Conservation (phyloP, 2,329 filamentous ascomycete species). For the Pseudogymnoascus pannorum region DNA sequence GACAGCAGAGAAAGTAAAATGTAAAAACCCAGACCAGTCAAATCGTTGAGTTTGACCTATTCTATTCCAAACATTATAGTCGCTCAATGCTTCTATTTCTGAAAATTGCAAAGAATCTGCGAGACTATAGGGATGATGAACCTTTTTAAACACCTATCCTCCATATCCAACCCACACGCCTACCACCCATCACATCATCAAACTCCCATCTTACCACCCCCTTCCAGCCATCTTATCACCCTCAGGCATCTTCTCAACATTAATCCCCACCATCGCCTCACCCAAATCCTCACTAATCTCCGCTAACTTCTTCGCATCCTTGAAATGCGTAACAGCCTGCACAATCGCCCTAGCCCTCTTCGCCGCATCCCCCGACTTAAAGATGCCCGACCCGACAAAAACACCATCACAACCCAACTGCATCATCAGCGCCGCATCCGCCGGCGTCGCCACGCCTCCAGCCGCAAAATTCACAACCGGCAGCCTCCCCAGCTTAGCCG, state of each 20-base stretch:
- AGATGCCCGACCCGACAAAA: constrained; percentile 94
- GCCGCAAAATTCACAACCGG: constrained; percentile 98
- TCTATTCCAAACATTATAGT: constrained; percentile 4
- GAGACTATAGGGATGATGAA: not conserved
- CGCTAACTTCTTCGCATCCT: constrained; percentile 75
- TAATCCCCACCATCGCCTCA: constrained; percentile 98
- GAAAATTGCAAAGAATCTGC: constrained; percentile 1
- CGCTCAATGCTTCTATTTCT: not conserved
- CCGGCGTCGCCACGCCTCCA: constrained; percentile 97
- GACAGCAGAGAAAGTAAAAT: too few species aligned
- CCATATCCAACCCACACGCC: not conserved
- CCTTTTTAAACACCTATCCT: not conserved
- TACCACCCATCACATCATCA: not conserved
- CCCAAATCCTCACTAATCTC: constrained; percentile 82
- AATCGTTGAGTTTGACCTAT: not conserved
- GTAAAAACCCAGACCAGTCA: not conserved
- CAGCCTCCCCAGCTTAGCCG: constrained; percentile 76
- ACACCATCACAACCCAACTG: constrained; percentile 96
- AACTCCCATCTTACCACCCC: constrained; percentile 67
- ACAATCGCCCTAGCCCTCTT: constrained; percentile 93
- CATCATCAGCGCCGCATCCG: constrained; percentile 98
- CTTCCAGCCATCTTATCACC: constrained; percentile 76
- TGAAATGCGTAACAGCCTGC: constrained; percentile 84
- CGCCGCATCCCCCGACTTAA: constrained; percentile 87
- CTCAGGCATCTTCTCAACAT: constrained; percentile 68